phyloP scores from a whole-genome alignment of 768 basidiomycete genomes.

The Lactarius vividus region DNA sequence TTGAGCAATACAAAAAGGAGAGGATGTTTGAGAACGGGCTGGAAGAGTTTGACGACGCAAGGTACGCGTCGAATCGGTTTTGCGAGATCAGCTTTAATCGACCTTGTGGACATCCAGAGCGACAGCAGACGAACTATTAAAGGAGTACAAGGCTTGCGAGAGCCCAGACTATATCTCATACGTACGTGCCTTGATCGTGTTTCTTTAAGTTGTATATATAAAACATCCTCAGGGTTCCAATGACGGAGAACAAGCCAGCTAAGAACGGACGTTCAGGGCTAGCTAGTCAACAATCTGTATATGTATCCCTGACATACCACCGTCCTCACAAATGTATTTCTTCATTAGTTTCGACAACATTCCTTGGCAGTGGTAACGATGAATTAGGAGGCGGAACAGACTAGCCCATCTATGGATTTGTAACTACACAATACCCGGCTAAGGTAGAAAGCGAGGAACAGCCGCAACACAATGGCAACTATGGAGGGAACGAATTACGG shows the following conservation, averaged over 20 bases:
- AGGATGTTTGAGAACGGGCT: slow-evolving; percentile 90
- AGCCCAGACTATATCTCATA: slow-evolving; percentile 92
- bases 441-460: slow-evolving; percentile 25
- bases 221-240: slow-evolving; percentile 21
- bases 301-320: slow-evolving; percentile 4
- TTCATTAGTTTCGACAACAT: slow-evolving; percentile 8
- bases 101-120: slow-evolving; percentile 47
- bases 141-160: slow-evolving; percentile 96
- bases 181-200: slow-evolving; percentile 41
- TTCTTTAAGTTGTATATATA: not conserved
- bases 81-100: not conserved
- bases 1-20: slow-evolving; percentile 98
- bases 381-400: not conserved
- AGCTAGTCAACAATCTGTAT: not conserved
- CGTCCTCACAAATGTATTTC: slow-evolving; percentile 22
- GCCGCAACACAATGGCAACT: slow-evolving; percentile 34
- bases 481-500: slow-evolving; percentile 48
- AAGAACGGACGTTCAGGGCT: not conserved
- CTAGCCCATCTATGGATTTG: slow-evolving; percentile 21
- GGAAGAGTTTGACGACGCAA: slow-evolving; percentile 97
- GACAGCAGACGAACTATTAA: slow-evolving; percentile 81
- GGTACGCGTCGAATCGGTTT: slow-evolving; percentile 46
- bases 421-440: slow-evolving; percentile 28
- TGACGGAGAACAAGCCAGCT: slow-evolving; percentile 24
- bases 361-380: slow-evolving; percentile 8